A percentile compares a stretch with the other conserved stretches of the same genome.
Evolutionary conservation across 805 yeast species (phyloP).

Genomic region (Debaryomyces maramus): DNA sequence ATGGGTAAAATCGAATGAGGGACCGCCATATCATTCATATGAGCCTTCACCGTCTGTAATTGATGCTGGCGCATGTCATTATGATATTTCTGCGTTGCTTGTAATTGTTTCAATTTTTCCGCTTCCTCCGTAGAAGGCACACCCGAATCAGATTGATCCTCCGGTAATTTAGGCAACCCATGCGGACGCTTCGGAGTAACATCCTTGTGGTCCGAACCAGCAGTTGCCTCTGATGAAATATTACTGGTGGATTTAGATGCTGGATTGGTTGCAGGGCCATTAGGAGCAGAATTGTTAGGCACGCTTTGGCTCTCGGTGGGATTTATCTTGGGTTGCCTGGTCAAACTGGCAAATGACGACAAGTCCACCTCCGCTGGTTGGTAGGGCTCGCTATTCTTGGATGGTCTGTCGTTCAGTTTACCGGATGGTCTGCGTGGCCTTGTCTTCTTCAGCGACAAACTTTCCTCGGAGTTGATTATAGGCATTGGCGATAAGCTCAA

Average conservation of each 20-base stretch:
- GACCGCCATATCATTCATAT: background rate
- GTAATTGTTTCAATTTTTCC: background rate
- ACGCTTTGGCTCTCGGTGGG: slow-evolving; percentile 7
- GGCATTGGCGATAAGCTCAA: slow-evolving; percentile 44
- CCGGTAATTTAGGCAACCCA: slow-evolving; percentile 11
- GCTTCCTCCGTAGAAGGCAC: background rate
- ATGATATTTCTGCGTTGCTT: slow-evolving; percentile 15
- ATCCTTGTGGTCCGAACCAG: background rate
- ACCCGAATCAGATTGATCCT: slow-evolving; percentile 3
- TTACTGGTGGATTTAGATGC: background rate
- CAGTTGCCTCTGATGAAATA: background rate
- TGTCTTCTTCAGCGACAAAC: slow-evolving; percentile 7
- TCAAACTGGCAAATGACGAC: slow-evolving; percentile 43
- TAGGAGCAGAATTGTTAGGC: slow-evolving; percentile 4
- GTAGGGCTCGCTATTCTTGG: slow-evolving; percentile 30
- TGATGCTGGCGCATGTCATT: slow-evolving; percentile 16
- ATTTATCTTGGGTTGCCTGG: slow-evolving; percentile 38
- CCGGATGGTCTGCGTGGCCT: slow-evolving; percentile 7
- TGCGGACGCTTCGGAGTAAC: slow-evolving; percentile 1
- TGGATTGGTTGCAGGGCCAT: background rate
- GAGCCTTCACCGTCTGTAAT: slow-evolving; percentile 6
- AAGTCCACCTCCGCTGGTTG: slow-evolving; percentile 49
- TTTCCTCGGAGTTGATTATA: slow-evolving; percentile 28
- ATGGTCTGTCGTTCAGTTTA: slow-evolving; percentile 3
- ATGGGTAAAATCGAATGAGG: no score